Evolutionary conservation across 257 asterid species (phyloP).

Genomic region (Gentiana macrophylla): DNA sequence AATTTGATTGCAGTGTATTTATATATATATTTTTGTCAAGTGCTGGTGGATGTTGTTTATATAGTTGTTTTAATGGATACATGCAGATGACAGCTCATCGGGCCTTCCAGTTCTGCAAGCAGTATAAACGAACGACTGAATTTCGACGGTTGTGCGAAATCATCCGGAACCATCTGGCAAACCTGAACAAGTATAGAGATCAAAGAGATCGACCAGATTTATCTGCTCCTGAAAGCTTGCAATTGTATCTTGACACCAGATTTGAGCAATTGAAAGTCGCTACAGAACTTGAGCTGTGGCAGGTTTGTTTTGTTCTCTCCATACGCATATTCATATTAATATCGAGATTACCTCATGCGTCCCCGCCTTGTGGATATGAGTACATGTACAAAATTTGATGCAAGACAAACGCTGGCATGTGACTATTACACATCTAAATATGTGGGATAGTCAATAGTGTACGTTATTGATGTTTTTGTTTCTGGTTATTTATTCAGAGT

Average conservation of each 20-base stretch:
- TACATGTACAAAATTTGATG: no score
- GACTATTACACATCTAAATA: no score
- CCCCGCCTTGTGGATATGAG: no score
- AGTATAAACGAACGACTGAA: conserved; percentile 84
- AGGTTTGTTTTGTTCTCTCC: conserved; percentile 37
- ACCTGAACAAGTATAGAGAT: conserved; percentile 85
- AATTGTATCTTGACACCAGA: conserved; percentile 82
- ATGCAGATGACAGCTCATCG: conserved; percentile 94
- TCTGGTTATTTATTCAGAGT: background rate
- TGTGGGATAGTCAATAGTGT: no score
- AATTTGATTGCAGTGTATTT: no score
- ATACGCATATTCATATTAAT: no score
- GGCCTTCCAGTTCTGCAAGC: conserved; percentile 95
- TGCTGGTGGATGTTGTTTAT: no score
- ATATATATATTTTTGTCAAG: no score
- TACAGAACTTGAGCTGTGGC: conserved; percentile 92
- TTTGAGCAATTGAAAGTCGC: conserved; percentile 93
- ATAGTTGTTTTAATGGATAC: background rate
- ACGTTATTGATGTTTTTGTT: background rate
- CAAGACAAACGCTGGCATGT: no score
- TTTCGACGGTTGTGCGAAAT: conserved; percentile 87
- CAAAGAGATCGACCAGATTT: conserved; percentile 95
- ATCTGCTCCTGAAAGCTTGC: conserved; percentile 79
- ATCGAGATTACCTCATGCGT: no score
- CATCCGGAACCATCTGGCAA: conserved; percentile 78